Base-by-base conservation (phyloP, 116 monocot species). In the Iris pallida region DNA sequence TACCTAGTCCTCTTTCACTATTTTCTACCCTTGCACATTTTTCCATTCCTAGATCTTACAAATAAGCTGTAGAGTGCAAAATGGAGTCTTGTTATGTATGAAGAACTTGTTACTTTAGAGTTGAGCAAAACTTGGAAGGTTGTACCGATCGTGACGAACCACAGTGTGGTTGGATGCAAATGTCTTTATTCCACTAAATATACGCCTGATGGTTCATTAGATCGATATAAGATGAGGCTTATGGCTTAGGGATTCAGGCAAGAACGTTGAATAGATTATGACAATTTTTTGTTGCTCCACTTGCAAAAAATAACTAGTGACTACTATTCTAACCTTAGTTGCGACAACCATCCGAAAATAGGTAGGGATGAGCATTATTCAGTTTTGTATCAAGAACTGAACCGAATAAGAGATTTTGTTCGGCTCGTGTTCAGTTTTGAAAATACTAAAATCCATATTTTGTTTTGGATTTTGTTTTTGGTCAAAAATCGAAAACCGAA, bases 21-120 rank as follows among this genome's bases (percentile, higher is more conserved):
- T 4, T 51, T 51, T 51, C 49, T 13, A 4, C 49, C 49, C 49
- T 51, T 4, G 4, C 49, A 51, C 49, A 1, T 13, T 51, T 51
- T 51, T 51, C 40, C n/a, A 59, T 59, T 59, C 59, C 59, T 59
- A 6, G 41, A 2, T 59, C 30, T 59, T 59, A 59, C 49, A 51
- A 51, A 51, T 13, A 51, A 13, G 49, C 49, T 13, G 49, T 13
- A 51, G 49, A 51, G 49, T 51, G 49, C 7, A 51, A 13, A 51
- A 51, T 51, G 49, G 4, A 2, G 7, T 2, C 49, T 0, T 51
- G 7, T 4, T 4, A 51, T 51, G 49, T 4, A 4, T 7, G 49
- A 4, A 51, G 49, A 51, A 51, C 49, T 51, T 13, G 49, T 0
- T 51, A 4, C 49, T 51, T 51, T 51, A 51, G 49, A 51, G 49